These are phyloP conservation scores for Cercophora scortea DNA, from an alignment of 495 filamentous ascomycete species.

Conservation along the genomic window DNA sequence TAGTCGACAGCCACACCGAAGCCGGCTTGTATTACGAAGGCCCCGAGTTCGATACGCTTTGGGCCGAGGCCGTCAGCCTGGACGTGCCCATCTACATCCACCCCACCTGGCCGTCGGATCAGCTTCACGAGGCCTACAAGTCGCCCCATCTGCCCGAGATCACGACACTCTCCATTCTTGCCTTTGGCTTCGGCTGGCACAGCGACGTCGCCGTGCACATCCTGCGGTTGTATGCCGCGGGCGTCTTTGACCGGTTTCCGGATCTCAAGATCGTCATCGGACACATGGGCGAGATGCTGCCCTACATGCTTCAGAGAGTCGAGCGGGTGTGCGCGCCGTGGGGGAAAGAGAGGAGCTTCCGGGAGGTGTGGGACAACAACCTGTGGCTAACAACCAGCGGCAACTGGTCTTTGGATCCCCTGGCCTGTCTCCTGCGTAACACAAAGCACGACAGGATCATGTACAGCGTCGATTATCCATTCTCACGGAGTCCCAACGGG, in stretches of 20 bases:
- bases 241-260: not conserved
- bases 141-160: not conserved
- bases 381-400: not conserved
- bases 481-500: not conserved
- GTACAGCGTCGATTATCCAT: not conserved
- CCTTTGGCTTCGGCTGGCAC: not conserved
- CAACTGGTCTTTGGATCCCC: not conserved
- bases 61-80: not conserved
- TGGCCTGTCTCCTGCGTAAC: not conserved
- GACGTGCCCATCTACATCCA: not conserved
- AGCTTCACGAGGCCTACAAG: not conserved
- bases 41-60: not conserved
- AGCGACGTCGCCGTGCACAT: not conserved
- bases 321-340: not conserved
- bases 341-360: not conserved
- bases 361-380: not conserved
- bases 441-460: not conserved
- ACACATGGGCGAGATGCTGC: constrained; percentile 1
- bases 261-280: constrained; percentile 1
- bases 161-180: not conserved
- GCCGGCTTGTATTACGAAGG: not conserved
- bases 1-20: not conserved
- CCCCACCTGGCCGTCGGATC: not conserved
- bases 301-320: not conserved
- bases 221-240: not conserved